These are phyloP conservation scores for Raddia distichophylla DNA, from an alignment of 176 grass and related monocot species.

Conservation along the genomic window DNA sequence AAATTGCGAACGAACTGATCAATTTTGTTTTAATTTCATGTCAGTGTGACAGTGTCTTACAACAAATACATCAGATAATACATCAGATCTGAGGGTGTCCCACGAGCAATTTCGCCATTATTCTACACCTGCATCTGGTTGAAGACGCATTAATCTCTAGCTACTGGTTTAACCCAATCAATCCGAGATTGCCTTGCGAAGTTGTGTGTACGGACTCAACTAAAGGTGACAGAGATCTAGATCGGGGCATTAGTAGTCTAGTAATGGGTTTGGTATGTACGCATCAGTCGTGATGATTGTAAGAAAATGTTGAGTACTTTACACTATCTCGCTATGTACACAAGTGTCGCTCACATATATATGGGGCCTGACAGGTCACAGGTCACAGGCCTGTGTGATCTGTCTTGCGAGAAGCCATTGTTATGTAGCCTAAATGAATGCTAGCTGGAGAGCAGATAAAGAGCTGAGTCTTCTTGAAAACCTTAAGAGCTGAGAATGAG, in stretches of 20 bases:
- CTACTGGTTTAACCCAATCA: neutral
- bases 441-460: neutral
- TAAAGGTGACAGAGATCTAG: conserved; percentile 5
- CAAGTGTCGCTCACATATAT: neutral
- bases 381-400: too few species aligned
- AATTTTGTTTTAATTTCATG: neutral
- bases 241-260: neutral
- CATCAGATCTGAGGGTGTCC: too few species aligned
- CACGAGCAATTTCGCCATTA: neutral
- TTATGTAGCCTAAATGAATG: neutral
- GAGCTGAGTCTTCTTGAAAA: neutral
- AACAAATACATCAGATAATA: too few species aligned
- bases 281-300: neutral
- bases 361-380: neutral
- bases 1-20: neutral
- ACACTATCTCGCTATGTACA: neutral
- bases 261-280: neutral
- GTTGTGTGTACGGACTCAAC: neutral
- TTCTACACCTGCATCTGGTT: neutral
- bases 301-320: neutral
- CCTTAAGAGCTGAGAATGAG: neutral
- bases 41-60: too few species aligned
- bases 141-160: neutral
- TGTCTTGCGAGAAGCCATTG: neutral
- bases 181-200: neutral